A percentile compares a stretch with the other conserved stretches of the same genome.
Conservation (phyloP, 192 early-diverging fungal species). For the Mortierella claussenii region DNA sequence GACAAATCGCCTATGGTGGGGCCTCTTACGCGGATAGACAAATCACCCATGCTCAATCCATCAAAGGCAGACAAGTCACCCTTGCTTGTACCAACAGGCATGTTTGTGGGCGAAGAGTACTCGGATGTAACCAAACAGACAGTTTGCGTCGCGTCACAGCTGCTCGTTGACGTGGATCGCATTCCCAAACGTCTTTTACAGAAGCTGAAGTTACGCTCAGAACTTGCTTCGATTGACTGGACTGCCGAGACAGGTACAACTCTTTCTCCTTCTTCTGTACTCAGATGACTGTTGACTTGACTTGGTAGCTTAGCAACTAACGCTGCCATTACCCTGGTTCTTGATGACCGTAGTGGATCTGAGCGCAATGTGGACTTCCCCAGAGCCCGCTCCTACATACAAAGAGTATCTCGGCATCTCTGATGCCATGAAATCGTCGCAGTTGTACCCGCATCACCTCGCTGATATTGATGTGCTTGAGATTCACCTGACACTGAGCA, state of each 20-base stretch:
- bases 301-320: too few relatives aligned
- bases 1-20: slow-evolving; percentile 15
- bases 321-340: too few relatives aligned
- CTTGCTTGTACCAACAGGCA: neutral
- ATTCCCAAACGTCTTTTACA: slow-evolving; percentile 40
- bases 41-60: slow-evolving; percentile 24
- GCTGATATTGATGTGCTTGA: slow-evolving; percentile 32
- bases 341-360: slow-evolving; percentile 52
- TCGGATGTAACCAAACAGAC: neutral
- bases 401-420: slow-evolving; percentile 42
- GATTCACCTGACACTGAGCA: slow-evolving; percentile 23
- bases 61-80: slow-evolving; percentile 14
- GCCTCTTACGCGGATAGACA: slow-evolving; percentile 3
- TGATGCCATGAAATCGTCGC: slow-evolving; percentile 12
- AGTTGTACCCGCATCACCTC: slow-evolving; percentile 21
- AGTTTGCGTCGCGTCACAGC: neutral
- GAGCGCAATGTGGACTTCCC: slow-evolving; percentile 20
- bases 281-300: too few relatives aligned
- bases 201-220: slow-evolving; percentile 24
- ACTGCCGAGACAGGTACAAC: slow-evolving; percentile 30
- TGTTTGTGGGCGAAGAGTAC: too few relatives aligned
- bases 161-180: slow-evolving; percentile 38
- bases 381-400: slow-evolving; percentile 32
- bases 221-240: slow-evolving; percentile 36
- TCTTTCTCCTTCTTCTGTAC: neutral